Evolutionary conservation across 2,329 filamentous ascomycete species (phyloP).

Genomic region (Penicillium sp.): DNA sequence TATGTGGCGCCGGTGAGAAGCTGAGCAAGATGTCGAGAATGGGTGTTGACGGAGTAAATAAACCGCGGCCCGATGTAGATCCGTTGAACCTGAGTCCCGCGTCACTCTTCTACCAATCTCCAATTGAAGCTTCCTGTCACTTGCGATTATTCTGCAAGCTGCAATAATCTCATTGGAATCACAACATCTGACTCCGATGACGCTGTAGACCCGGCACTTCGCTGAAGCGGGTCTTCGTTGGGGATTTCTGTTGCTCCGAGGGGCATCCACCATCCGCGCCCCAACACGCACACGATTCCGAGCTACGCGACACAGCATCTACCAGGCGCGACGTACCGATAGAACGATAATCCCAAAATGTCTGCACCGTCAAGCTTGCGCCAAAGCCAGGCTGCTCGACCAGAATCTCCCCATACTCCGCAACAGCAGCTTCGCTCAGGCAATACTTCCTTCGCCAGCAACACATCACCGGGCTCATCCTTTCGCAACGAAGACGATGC

Average conservation of each 20-base stretch:
- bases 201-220: not conserved
- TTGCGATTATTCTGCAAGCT: not conserved
- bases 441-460: conserved; percentile 54
- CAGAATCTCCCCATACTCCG: conserved; percentile 63
- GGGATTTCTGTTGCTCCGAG: conserved; percentile 9
- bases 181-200: conserved; percentile 8
- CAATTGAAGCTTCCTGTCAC: not conserved
- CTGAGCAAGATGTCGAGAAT: conserved; percentile 1
- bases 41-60: conserved; percentile 30
- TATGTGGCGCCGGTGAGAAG: conserved; percentile 11
- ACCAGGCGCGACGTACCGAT: not conserved
- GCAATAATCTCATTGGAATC: not conserved
- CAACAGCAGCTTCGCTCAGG: conserved; percentile 48
- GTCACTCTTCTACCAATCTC: not conserved
- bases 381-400: conserved; percentile 30
- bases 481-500: conserved; percentile 78
- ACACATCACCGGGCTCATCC: conserved; percentile 58
- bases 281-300: conserved; percentile 3
- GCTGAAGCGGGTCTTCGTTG: conserved; percentile 7
- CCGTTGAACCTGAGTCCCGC: conserved; percentile 17
- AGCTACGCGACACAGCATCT: not conserved
- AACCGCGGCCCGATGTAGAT: conserved; percentile 39
- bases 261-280: conserved; percentile 8
- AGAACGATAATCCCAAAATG: conserved; percentile 10
- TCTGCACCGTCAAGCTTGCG: conserved; percentile 30